phyloP scores from a whole-genome alignment of 768 basidiomycete species.

The Trichaptum fuscoviolaceum region DNA sequence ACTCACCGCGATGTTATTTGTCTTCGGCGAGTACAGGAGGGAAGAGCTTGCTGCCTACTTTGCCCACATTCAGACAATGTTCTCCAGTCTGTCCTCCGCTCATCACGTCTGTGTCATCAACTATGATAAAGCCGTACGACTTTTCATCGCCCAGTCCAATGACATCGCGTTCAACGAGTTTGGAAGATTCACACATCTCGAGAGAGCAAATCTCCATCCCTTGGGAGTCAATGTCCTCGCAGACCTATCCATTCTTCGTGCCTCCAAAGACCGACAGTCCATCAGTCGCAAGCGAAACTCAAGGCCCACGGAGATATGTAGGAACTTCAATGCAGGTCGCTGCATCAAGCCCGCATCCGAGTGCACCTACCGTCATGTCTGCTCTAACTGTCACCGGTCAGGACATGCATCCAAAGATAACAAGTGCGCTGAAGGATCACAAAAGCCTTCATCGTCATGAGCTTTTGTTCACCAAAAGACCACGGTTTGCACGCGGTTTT shows the following conservation, averaged over 20 bases:
- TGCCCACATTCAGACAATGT: slow-evolving; percentile 20
- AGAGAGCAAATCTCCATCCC: slow-evolving; percentile 3
- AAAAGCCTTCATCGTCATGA: too few relatives aligned
- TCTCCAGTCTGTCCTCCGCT: slow-evolving; percentile 11
- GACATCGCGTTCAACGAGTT: slow-evolving; percentile 19
- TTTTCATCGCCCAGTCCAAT: slow-evolving; percentile 16
- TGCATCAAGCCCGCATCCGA: slow-evolving; percentile 13
- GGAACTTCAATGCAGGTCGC: slow-evolving; percentile 17
- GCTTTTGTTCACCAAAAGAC: background rate
- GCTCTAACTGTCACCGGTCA: slow-evolving; percentile 12
- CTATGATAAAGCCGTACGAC: slow-evolving; percentile 27
- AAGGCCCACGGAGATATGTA: slow-evolving; percentile 14
- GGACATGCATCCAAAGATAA: background rate
- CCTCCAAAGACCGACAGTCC: background rate
- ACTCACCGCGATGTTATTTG: slow-evolving; percentile 12
- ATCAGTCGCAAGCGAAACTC: background rate
- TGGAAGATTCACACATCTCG: slow-evolving; percentile 10
- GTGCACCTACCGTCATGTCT: slow-evolving; percentile 22
- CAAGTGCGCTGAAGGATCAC: too few relatives aligned
- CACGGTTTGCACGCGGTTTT: slow-evolving; percentile 11
- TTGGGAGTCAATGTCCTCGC: background rate
- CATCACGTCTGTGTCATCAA: slow-evolving; percentile 22
- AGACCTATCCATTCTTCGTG: background rate
- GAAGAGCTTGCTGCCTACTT: slow-evolving; percentile 24
- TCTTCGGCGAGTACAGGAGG: slow-evolving; percentile 14